phyloP scores from a whole-genome alignment of 2,329 filamentous ascomycete genomes.

The Cercospora sp. region DNA sequence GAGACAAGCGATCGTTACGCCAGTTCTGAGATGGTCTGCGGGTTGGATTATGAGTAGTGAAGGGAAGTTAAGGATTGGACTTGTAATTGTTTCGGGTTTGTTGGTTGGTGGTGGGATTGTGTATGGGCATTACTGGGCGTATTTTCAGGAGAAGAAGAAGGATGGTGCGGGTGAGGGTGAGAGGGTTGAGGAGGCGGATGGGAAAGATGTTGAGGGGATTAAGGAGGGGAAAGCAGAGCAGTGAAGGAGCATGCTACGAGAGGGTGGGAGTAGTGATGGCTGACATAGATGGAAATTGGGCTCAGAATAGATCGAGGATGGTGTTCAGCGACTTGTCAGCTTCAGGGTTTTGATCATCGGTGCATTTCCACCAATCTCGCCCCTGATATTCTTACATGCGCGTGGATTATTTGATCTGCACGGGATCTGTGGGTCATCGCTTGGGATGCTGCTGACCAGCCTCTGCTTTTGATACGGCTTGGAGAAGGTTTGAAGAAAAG shows the following conservation, averaged over 20 bases:
- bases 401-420: too few relatives aligned
- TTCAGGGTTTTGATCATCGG: neutral
- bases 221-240: conserved; percentile 21
- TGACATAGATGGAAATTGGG: neutral
- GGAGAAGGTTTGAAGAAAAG: too few relatives aligned
- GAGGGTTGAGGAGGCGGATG: conserved; percentile 10
- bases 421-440: too few relatives aligned
- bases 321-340: neutral
- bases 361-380: neutral
- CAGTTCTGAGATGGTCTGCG: conserved; percentile 42
- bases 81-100: conserved; percentile 1
- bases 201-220: conserved; percentile 21
- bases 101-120: neutral
- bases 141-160: conserved; percentile 14
- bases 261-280: neutral
- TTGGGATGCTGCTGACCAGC: too few relatives aligned
- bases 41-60: conserved; percentile 23
- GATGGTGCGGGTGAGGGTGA: neutral
- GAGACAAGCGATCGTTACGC: conserved; percentile 46
- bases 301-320: neutral
- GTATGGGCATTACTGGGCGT: conserved; percentile 25
- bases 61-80: conserved; percentile 15
- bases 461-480: too few relatives aligned
- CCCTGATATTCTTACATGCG: too few relatives aligned
- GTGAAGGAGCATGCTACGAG: neutral